phyloP scores from a whole-genome alignment of 495 filamentous ascomycete genomes.

The Annulohypoxylon nitens region DNA sequence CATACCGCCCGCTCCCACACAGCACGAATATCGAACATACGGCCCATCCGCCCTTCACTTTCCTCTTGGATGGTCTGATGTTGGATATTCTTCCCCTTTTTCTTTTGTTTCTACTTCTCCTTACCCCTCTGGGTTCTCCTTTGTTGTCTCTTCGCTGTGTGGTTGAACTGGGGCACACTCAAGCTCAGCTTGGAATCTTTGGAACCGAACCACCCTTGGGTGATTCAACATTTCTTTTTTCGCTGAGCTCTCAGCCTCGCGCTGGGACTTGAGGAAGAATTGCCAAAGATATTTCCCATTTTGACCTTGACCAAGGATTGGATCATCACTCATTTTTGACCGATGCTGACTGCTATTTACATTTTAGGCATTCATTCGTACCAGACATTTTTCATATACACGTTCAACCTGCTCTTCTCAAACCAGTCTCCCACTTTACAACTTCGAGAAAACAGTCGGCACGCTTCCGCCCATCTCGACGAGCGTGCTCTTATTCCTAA shows the following conservation, averaged over 20 bases:
- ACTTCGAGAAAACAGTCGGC: constrained; percentile 73
- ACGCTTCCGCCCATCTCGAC: constrained; percentile 80
- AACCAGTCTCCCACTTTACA: constrained; percentile 46
- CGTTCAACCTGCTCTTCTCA: not conserved
- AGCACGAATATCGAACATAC: not conserved
- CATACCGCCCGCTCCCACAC: not conserved
- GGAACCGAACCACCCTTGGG: not conserved
- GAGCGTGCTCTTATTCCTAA: constrained; percentile 84
- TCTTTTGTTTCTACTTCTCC: not conserved
- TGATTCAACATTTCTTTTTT: constrained; percentile 1
- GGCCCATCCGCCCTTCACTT: not conserved
- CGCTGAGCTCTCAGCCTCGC: not conserved
- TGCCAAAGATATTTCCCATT: not conserved
- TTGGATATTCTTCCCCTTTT: not conserved
- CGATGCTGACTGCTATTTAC: not conserved
- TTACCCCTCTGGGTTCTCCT: not conserved
- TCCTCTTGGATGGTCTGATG: not conserved
- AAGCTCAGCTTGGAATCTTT: not conserved
- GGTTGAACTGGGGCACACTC: not conserved
- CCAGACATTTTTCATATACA: constrained; percentile 17
- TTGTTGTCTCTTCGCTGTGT: not conserved
- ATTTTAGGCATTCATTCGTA: not conserved
- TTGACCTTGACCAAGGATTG: not conserved
- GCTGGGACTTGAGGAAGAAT: not conserved
- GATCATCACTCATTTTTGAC: not conserved